Conservation (phyloP, 2,329 filamentous ascomycete species). For the Cercospora sp. region DNA sequence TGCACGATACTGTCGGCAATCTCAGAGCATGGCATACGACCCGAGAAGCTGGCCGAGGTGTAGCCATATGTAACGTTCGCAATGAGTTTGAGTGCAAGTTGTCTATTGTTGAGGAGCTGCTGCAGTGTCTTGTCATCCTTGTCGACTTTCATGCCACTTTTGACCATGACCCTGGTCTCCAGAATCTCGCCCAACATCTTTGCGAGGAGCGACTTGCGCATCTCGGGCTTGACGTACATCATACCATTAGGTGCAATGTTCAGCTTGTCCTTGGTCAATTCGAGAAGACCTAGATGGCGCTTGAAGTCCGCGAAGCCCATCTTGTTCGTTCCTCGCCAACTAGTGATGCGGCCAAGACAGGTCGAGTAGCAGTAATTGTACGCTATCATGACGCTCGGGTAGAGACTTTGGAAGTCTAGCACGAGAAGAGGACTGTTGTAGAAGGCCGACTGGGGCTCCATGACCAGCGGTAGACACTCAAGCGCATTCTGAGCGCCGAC, state of each 20-base stretch:
- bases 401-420: constrained; percentile 92
- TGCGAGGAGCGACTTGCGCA: constrained; percentile 85
- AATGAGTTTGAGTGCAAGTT: constrained; percentile 89
- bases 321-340: constrained; percentile 89
- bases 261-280: constrained; percentile 77
- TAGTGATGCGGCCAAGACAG: constrained; percentile 79
- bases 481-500: constrained; percentile 92
- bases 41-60: constrained; percentile 93
- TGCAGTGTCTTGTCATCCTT: constrained; percentile 85
- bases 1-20: constrained; percentile 98
- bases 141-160: constrained; percentile 91
- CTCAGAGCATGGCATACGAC: constrained; percentile 95
- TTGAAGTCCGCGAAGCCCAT: constrained; percentile 91
- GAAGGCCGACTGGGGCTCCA: constrained; percentile 95
- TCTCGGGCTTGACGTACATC: constrained; percentile 84
- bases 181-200: constrained; percentile 97
- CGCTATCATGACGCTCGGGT: constrained; percentile 97
- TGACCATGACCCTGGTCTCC: constrained; percentile 96
- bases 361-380: constrained; percentile 99
- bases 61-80: constrained; percentile 99
- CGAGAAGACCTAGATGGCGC: constrained; percentile 71
- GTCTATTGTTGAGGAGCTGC: constrained; percentile 85
- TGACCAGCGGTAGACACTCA: constrained; percentile 90
- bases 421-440: constrained; percentile 89
- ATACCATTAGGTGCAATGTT: constrained; percentile 95